Percentiles rank a stretch among this genome's conserved stretches.
Conservation (phyloP, 1,284 basidiomycete species). For the Microbotryum silenes-acaulis region DNA sequence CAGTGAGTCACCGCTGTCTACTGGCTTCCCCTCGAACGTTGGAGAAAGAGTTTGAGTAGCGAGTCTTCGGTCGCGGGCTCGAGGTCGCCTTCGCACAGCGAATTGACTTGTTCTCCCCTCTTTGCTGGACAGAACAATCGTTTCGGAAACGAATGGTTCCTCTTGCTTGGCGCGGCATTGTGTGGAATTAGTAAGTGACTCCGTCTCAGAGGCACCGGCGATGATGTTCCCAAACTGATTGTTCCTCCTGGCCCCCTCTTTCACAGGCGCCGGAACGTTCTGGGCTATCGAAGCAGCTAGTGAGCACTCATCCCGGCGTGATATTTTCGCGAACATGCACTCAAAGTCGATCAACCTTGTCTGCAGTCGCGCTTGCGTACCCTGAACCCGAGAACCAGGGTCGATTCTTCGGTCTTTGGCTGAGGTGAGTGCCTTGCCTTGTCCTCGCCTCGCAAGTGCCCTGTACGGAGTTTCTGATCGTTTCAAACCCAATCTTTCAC, state of each 20-base stretch:
- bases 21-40: too few species aligned
- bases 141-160: constrained; percentile 38
- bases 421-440: constrained; percentile 20
- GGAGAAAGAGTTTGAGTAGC: too few species aligned
- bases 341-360: too few species aligned
- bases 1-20: constrained; percentile 34
- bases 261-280: constrained; percentile 12
- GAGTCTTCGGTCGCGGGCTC: too few species aligned
- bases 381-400: constrained; percentile 40
- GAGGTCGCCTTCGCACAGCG: too few species aligned
- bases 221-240: too few species aligned
- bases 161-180: constrained; percentile 40
- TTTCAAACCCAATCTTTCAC: constrained; percentile 3
- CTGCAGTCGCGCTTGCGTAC: constrained; percentile 34
- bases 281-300: constrained; percentile 1
- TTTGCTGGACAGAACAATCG: constrained; percentile 28
- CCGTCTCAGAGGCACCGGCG: too few species aligned
- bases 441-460: too few species aligned
- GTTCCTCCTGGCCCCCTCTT: background rate
- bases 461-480: too few species aligned
- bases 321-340: constrained; percentile 26
- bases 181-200: constrained; percentile 36
- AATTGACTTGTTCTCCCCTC: too few species aligned
- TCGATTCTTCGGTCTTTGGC: constrained; percentile 40
- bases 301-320: constrained; percentile 38